phyloP scores from a whole-genome alignment of 2,329 filamentous ascomycete species.

The Davidsoniella eucalypti region DNA sequence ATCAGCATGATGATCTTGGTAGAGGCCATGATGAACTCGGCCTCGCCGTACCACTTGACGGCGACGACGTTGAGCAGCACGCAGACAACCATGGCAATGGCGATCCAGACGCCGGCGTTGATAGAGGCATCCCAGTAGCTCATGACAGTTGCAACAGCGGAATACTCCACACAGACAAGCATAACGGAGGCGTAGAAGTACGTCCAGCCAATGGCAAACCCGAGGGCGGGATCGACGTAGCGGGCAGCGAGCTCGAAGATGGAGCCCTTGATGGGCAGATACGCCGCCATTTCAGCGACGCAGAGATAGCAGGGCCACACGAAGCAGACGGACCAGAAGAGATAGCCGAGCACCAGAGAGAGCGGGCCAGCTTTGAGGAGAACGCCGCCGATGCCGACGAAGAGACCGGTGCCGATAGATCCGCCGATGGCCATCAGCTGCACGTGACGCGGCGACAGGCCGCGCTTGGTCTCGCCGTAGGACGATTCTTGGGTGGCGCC shows the following conservation, averaged over 20 bases:
- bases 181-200: conserved; percentile 31
- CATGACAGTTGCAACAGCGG: conserved; percentile 28
- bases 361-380: conserved; percentile 27
- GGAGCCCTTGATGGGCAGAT: conserved; percentile 35
- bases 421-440: conserved; percentile 34
- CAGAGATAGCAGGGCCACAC: conserved; percentile 28
- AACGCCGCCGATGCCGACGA: conserved; percentile 28
- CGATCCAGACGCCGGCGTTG: conserved; percentile 32
- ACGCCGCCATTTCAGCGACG: conserved; percentile 41
- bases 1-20: conserved; percentile 31
- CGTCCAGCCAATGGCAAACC: conserved; percentile 38
- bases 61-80: conserved; percentile 30
- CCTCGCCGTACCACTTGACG: conserved; percentile 27
- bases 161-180: conserved; percentile 29
- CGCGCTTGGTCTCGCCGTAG: conserved; percentile 12
- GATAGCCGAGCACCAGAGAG: conserved; percentile 28
- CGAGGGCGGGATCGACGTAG: conserved; percentile 39
- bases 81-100: conserved; percentile 29
- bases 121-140: conserved; percentile 27
- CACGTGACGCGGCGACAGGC: conserved; percentile 23
- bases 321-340: conserved; percentile 28
- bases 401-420: conserved; percentile 29
- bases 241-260: conserved; percentile 38
- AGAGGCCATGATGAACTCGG: conserved; percentile 40
- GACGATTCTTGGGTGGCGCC: not conserved